Evolutionary conservation across 2,329 filamentous ascomycete genomes (phyloP), one percentile per base, ranked within the genome.

Genomic region (Cryphonectria parasitica): DNA sequence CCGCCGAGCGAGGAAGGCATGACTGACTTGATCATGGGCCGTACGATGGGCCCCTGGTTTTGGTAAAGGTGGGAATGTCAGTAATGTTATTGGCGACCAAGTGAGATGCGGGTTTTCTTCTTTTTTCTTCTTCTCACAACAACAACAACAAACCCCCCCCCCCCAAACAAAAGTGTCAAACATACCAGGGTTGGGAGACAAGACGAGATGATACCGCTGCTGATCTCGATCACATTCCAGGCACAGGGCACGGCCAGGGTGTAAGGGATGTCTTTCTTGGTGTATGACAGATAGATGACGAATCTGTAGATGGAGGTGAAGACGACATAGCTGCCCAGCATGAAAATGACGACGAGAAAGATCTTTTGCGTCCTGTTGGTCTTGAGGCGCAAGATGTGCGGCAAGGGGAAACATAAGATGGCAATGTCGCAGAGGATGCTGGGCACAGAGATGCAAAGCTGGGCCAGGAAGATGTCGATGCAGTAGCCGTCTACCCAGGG

Each of bases 171-270:
- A 5, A 61, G 49, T 28, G 3, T 22, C 6, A 1, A 45, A 1
- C 67, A 13, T 62, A 69, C 68, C 7, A 69, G 28, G 1, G 68
- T 69, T 11, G 68, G 68, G 19, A 69, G 68, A n/a, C 63, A 67
- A 13, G 68, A 69, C 6, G 68, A 69, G 17, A 69, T 61, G 7
- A 69, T 69, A 1, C 68, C 68, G 28, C 68, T 69, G 56, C 68
- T 69, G 43, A 69, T 69, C 34, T 69, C 68, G 25, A 69, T 67
- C 13, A 69, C 34, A 28, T 69, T 69, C 68, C 68, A 69, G 3
- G 68, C 56, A 22, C 65, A 64, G 2, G 68, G 68, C 0, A 56
- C 31, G 61, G 84, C 75, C 60, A 71, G 25, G 11, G 69, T 58
- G 39, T 54, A 67, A 0, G 68, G 64, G 1, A 69, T 69, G 10